These are phyloP conservation scores for Myrmaecium sp. DNA, from an alignment of 2,329 filamentous ascomycete species.

Conservation along the genomic window DNA sequence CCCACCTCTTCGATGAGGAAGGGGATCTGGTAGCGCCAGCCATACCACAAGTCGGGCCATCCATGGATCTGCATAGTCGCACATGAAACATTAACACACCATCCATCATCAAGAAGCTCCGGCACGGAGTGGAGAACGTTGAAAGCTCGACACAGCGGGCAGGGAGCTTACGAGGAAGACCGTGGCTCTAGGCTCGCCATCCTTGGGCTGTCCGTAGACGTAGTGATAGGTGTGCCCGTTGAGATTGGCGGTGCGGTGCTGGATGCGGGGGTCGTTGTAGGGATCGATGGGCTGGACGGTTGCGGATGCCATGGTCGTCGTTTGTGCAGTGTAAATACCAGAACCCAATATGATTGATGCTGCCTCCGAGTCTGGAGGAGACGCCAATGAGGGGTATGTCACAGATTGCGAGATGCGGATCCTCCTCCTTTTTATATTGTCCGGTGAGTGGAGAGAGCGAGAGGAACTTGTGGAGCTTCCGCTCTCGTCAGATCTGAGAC, in stretches of 20 bases:
- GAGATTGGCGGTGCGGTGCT: slow-evolving; percentile 44
- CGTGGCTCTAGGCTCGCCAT: slow-evolving; percentile 29
- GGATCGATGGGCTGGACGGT: slow-evolving; percentile 43
- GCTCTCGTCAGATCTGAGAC: too few species aligned
- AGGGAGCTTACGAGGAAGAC: slow-evolving; percentile 32
- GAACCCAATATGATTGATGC: too few species aligned
- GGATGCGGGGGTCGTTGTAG: slow-evolving; percentile 48
- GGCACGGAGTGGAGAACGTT: too few species aligned
- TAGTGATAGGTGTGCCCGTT: slow-evolving; percentile 57
- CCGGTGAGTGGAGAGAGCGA: too few species aligned
- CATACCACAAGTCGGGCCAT: slow-evolving; percentile 67
- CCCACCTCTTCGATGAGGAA: slow-evolving; percentile 52
- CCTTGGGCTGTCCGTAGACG: slow-evolving; percentile 31
- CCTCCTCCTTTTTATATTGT: too few species aligned
- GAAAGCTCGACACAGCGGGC: background rate
- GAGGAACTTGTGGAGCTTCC: too few species aligned
- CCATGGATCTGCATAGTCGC: slow-evolving; percentile 47
- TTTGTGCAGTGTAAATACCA: too few species aligned
- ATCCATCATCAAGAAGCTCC: too few species aligned
- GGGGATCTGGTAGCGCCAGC: slow-evolving; percentile 84
- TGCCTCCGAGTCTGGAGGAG: too few species aligned
- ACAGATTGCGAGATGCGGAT: too few species aligned
- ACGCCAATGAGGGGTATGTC: too few species aligned
- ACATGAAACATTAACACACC: too few species aligned
- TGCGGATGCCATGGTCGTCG: slow-evolving; percentile 24